Conservation (phyloP, 2,329 filamentous ascomycete genomes). For the Aspergillus fructus region DNA sequence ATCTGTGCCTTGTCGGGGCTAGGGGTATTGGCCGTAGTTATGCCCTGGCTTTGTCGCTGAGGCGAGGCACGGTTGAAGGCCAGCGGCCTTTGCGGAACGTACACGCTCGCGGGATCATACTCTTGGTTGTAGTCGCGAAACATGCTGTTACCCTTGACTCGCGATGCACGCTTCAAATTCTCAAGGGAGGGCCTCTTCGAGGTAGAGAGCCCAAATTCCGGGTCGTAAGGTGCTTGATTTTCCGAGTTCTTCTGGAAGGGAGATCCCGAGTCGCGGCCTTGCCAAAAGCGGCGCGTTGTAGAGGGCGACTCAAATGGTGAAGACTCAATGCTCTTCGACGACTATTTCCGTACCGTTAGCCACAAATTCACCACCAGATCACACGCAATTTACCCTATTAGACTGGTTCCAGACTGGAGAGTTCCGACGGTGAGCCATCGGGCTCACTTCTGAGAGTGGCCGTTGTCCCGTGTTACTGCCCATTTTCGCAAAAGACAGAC, state of each 20-base stretch:
- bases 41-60: conserved; percentile 65
- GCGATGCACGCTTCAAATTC: conserved; percentile 88
- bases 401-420: conserved; percentile 85
- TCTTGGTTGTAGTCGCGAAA: conserved; percentile 89
- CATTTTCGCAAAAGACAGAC: conserved; percentile 54
- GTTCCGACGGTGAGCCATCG: conserved; percentile 82
- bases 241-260: conserved; percentile 65
- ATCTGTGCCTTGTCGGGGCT: conserved; percentile 17
- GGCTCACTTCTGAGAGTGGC: conserved; percentile 85
- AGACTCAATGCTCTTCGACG: conserved; percentile 68
- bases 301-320: conserved; percentile 65
- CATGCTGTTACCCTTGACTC: conserved; percentile 98
- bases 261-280: conserved; percentile 68
- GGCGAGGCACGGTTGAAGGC: conserved; percentile 59
- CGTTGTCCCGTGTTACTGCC: conserved; percentile 60
- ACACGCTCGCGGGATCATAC: conserved; percentile 79
- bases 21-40: conserved; percentile 52
- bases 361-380: neutral
- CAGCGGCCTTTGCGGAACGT: conserved; percentile 78
- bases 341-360: conserved; percentile 55
- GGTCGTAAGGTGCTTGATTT: conserved; percentile 62
- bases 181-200: conserved; percentile 88
- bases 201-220: conserved; percentile 66
- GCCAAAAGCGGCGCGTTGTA: conserved; percentile 90
- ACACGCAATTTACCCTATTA: conserved; percentile 59